Evolutionary conservation across 1,284 basidiomycete species (phyloP), one percentile per base, ranked within the genome.

Genomic region (Apiotrichum gamsii): DNA sequence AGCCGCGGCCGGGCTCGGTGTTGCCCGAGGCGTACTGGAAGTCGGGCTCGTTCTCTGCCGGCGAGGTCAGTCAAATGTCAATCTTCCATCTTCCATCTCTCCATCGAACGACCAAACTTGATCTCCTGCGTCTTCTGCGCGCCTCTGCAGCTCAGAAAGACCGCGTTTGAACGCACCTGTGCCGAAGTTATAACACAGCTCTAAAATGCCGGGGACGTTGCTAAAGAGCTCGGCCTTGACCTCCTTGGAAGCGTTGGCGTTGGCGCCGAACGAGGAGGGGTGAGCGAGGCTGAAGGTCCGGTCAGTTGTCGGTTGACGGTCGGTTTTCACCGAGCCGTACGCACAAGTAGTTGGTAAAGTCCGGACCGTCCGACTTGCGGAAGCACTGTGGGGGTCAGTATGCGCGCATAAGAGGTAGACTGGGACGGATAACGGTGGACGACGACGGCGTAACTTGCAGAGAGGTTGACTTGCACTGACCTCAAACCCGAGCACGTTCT

Each of bases 111-210:
- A 5, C 6, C 3, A n/a, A n/a, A n/a, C n/a, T n/a, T n/a, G n/a
- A n/a, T n/a, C n/a, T n/a, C n/a, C n/a, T n/a, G n/a, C n/a, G n/a
- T n/a, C n/a, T n/a, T n/a, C n/a, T n/a, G n/a, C n/a, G n/a, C n/a
- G n/a, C n/a, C n/a, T n/a, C n/a, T n/a, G n/a, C n/a, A n/a, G n/a
- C n/a, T n/a, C n/a, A n/a, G n/a, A n/a, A n/a, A n/a, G n/a, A 10
- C 6, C 4, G 28, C 11, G 19, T 33, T 15, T 11, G 10, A 4
- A 58, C 65, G 39, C 44, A 69, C 66, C 90, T 39, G 90, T 93
- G 48, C 90, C 88, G 68, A 87, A 85, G 75, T 91, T 91, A 75
- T 88, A 84, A 10, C 87, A 90, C 40, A 93, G 79, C 71, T 93
- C 90, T 51, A 93, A 81, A 47, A 91, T 76, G 48, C 66, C 67